A percentile compares a stretch with the other conserved stretches of the same genome.
phyloP scores from a whole-genome alignment of 2,329 filamentous ascomycete genomes.

The Dothideomycetes sp. region DNA sequence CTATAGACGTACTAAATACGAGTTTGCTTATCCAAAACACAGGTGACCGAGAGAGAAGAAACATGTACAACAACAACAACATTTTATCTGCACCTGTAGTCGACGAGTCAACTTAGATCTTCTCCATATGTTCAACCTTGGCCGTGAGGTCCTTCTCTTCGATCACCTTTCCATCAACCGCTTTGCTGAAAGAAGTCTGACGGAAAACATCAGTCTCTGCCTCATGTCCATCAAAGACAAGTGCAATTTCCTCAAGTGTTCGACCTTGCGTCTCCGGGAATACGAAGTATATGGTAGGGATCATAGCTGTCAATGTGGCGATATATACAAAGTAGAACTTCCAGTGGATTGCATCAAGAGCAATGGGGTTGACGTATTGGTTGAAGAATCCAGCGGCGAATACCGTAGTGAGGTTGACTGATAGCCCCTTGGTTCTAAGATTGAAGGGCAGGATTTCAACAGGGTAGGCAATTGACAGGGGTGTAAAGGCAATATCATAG shows the following conservation, averaged over 20 bases:
- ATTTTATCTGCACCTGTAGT: too few relatives aligned
- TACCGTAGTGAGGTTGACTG: slow-evolving; percentile 17
- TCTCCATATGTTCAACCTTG: not conserved
- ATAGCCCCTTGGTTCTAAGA: slow-evolving; percentile 22
- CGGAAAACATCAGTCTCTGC: not conserved
- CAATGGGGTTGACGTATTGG: slow-evolving; percentile 32
- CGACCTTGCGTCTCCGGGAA: slow-evolving; percentile 15
- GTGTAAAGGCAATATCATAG: slow-evolving; percentile 33
- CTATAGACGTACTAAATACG: too few relatives aligned
- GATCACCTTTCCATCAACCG: not conserved
- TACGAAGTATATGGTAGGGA: slow-evolving; percentile 20
- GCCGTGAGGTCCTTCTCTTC: not conserved
- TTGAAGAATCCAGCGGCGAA: slow-evolving; percentile 17
- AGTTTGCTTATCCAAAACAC: too few relatives aligned
- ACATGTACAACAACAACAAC: too few relatives aligned
- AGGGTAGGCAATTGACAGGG: slow-evolving; percentile 26
- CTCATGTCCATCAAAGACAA: slow-evolving; percentile 22
- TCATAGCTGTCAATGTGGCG: slow-evolving; percentile 20
- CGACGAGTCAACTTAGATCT: not conserved
- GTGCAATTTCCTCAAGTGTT: slow-evolving; percentile 34
- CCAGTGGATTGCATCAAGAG: slow-evolving; percentile 30
- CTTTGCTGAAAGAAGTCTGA: not conserved
- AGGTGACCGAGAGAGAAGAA: too few relatives aligned
- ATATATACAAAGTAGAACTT: slow-evolving; percentile 38
- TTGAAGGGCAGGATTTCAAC: slow-evolving; percentile 29